Conservation (phyloP, 73 alveolate genomes). For the Paramecium sexaurelia region DNA sequence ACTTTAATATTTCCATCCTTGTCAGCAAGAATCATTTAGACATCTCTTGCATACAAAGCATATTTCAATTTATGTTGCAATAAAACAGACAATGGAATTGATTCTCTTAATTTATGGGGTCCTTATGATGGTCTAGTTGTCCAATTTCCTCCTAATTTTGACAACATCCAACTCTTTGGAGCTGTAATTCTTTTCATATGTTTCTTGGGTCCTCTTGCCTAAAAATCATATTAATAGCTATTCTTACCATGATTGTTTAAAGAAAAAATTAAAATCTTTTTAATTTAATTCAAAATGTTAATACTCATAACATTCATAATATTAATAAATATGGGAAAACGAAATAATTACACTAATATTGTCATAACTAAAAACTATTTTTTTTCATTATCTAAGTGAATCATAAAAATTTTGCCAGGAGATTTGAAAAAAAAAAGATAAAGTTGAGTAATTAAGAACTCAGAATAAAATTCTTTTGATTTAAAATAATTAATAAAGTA, state of each 20-base stretch:
- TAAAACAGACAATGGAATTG: slow-evolving; percentile 91
- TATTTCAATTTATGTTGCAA: slow-evolving; percentile 92
- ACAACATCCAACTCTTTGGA: slow-evolving; percentile 98
- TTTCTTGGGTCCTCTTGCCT: slow-evolving; percentile 99
- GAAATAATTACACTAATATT: no score
- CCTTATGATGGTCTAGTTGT: slow-evolving; percentile 97
- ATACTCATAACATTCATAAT: background rate
- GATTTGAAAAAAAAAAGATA: no score
- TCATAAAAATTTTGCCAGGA: no score
- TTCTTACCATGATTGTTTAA: slow-evolving; percentile 52
- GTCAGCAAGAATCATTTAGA: slow-evolving; percentile 77
- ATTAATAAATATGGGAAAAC: background rate
- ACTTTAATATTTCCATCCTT: slow-evolving; percentile 90
- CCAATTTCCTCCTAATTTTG: slow-evolving; percentile 89
- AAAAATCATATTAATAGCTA: background rate
- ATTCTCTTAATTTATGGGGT: slow-evolving; percentile 97
- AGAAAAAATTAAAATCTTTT: slow-evolving; percentile 55
- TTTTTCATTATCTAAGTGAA: no score
- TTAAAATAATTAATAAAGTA: no score
- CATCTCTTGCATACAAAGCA: slow-evolving; percentile 94
- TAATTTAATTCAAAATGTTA: slow-evolving; percentile 30
- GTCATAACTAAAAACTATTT: no score
- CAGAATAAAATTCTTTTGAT: no score
- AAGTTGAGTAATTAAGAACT: no score
- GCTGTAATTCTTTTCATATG: slow-evolving; percentile 98